Evolutionary conservation across 2,329 filamentous ascomycete species (phyloP), one percentile per base, ranked within the genome.

Genomic region (Curvularia hawaiiensis): DNA sequence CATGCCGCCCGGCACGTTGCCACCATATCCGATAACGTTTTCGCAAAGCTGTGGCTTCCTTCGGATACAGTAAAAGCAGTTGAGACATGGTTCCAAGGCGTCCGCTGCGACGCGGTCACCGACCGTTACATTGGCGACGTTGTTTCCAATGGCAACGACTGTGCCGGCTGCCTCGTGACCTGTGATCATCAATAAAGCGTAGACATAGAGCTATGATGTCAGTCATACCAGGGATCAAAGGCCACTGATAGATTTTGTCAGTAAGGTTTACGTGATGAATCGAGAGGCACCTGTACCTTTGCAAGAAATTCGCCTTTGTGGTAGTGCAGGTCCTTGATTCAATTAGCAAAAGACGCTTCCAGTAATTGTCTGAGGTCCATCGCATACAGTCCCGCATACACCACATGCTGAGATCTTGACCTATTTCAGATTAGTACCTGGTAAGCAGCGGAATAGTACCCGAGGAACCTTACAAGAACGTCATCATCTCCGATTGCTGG

Each of bases 61-160:
- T 55, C 87, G 84, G 62, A 85, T 84, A 79, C 88, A 91, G 79
- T 90, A 90, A 81, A 89, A 90, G 78, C 88, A 91, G 75, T 88
- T 84, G 48, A 84, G 85, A 75, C 88, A 91, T 43, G 90, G 83
- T 73, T 90, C 84, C 16, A 84, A 84, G 73, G 87, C 87, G 67
- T 87, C 85, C 35, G 84, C 78, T 4, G 78, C 81, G 33, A 90
- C 87, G 46, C 86, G 84, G 67, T 89, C 85, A 53, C 87, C 86
- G 54, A 89, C 69, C 49, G 81, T 68, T 75, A 90, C 86, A 43
- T 79, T 82, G 64, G 82, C 84, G 61, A 89, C 86, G 63, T 85
- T 82, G 60, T 80, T 80, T 47, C 84, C 84, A 39, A 85, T 70
- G 12, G 81, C 85, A 31, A 84, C 87, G 54, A 90, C 81, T 35